These are phyloP conservation scores for Metschnikowia hibisci DNA, from an alignment of 805 yeast genomes.

Conservation along the genomic window DNA sequence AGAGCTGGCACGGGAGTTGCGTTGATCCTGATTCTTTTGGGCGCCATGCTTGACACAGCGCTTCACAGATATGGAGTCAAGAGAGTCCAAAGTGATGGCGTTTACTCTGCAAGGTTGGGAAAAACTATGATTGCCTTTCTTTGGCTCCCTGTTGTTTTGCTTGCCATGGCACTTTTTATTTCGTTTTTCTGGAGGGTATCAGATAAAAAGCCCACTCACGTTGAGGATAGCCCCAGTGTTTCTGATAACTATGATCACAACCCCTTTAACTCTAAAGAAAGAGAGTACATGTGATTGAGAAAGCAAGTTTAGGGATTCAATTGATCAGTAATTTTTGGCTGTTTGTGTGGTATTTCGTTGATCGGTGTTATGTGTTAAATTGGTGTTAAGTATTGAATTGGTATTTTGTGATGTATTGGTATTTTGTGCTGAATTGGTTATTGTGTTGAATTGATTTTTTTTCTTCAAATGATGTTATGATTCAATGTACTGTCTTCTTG, in stretches of 20 bases:
- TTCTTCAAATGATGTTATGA: no score
- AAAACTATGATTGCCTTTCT: slow-evolving; percentile 12
- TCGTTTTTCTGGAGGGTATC: slow-evolving; percentile 6
- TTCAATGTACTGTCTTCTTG: no score
- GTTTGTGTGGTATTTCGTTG: no score
- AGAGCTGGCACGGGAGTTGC: slow-evolving; percentile 6
- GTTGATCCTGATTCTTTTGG: slow-evolving; percentile 8
- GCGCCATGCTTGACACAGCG: slow-evolving; percentile 9
- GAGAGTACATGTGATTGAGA: slow-evolving; percentile 4
- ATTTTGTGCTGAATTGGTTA: no score
- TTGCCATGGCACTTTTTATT: slow-evolving; percentile 4
- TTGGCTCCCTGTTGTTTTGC: slow-evolving; percentile 11
- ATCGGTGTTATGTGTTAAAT: no score
- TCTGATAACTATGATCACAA: neutral
- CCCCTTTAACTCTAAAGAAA: slow-evolving; percentile 6
- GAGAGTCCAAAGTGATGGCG: slow-evolving; percentile 8
- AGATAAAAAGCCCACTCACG: neutral
- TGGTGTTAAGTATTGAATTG: no score
- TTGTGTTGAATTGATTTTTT: no score
- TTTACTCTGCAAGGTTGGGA: slow-evolving; percentile 10
- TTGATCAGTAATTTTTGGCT: no score
- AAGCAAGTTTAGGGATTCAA: neutral
- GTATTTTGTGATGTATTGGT: no score
- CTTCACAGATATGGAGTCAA: slow-evolving; percentile 10
- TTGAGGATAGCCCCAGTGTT: neutral